Conservation (phyloP, 306 rosid species). For the Citrullus mucosospermus region DNA sequence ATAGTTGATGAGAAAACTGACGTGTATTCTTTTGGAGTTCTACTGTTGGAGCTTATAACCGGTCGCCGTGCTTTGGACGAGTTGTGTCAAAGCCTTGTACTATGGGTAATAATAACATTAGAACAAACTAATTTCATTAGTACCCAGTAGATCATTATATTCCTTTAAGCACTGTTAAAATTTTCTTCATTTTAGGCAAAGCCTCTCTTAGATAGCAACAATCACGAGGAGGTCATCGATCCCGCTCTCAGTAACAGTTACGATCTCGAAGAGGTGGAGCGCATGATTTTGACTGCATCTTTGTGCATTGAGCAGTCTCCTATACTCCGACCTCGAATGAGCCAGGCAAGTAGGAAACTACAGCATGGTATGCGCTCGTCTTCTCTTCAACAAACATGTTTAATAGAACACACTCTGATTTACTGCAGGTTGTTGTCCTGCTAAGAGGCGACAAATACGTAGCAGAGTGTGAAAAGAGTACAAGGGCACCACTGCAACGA, state of each 20-base stretch:
- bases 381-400: not conserved
- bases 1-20: slow-evolving; percentile 72
- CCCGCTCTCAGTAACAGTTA: slow-evolving; percentile 46
- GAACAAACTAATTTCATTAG: not conserved
- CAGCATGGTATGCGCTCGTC: not conserved
- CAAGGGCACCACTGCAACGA: slow-evolving; percentile 27
- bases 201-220: slow-evolving; percentile 38
- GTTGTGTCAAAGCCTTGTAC: slow-evolving; percentile 41
- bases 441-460: slow-evolving; percentile 44
- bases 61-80: slow-evolving; percentile 68
- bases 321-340: slow-evolving; percentile 61
- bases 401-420: not conserved
- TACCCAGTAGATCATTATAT: not conserved
- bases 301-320: slow-evolving; percentile 65
- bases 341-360: slow-evolving; percentile 41
- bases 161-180: not conserved
- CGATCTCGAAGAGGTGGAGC: slow-evolving; percentile 36
- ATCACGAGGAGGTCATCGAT: slow-evolving; percentile 42
- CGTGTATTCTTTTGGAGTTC: slow-evolving; percentile 66
- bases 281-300: slow-evolving; percentile 61
- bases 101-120: slow-evolving; percentile 41
- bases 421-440: slow-evolving; percentile 35
- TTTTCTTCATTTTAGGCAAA: slow-evolving; percentile 40
- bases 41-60: slow-evolving; percentile 65
- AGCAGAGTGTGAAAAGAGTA: slow-evolving; percentile 11